These are phyloP conservation scores for Pyrrhoderma noxium DNA, from an alignment of 1,284 basidiomycete genomes.

Conservation along the genomic window DNA sequence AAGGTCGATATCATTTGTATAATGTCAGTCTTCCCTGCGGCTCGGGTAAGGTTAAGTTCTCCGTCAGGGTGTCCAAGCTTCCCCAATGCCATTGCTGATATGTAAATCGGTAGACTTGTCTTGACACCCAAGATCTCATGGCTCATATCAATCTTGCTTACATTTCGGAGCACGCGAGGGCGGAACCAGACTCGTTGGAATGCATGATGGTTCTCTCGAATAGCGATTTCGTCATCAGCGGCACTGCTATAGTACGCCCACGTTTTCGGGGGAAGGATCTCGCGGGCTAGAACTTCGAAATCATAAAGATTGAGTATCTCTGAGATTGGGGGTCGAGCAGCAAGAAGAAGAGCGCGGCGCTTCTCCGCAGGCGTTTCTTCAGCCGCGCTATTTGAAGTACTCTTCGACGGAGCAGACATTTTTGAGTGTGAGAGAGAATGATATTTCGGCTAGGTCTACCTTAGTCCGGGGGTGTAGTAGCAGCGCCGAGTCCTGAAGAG, in stretches of 20 bases:
- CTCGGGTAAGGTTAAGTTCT: constrained; percentile 82
- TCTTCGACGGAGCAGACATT: neutral
- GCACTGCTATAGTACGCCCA: constrained; percentile 65
- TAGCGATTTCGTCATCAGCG: constrained; percentile 59
- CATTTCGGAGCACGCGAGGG: constrained; percentile 62
- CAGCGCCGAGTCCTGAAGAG: no score
- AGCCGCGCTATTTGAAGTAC: constrained; percentile 33
- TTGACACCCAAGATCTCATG: constrained; percentile 52
- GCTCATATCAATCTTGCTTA: constrained; percentile 52
- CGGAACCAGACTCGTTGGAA: constrained; percentile 72
- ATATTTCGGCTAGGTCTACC: no score
- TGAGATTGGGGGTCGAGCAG: constrained; percentile 43
- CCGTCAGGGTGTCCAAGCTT: constrained; percentile 94
- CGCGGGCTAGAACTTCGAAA: constrained; percentile 55
- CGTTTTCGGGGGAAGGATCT: constrained; percentile 46
- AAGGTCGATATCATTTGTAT: constrained; percentile 94
- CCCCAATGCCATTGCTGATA: constrained; percentile 67
- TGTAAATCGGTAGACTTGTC: constrained; percentile 55
- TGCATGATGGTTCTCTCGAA: constrained; percentile 61
- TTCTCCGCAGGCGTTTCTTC: constrained; percentile 37
- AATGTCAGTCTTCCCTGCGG: constrained; percentile 69
- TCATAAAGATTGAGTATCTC: constrained; percentile 66
- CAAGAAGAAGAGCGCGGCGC: constrained; percentile 32
- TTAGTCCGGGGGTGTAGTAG: no score
- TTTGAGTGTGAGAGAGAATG: constrained; percentile 44